phyloP scores from a whole-genome alignment of 306 rosid genomes.

The Purshia tridentata region DNA sequence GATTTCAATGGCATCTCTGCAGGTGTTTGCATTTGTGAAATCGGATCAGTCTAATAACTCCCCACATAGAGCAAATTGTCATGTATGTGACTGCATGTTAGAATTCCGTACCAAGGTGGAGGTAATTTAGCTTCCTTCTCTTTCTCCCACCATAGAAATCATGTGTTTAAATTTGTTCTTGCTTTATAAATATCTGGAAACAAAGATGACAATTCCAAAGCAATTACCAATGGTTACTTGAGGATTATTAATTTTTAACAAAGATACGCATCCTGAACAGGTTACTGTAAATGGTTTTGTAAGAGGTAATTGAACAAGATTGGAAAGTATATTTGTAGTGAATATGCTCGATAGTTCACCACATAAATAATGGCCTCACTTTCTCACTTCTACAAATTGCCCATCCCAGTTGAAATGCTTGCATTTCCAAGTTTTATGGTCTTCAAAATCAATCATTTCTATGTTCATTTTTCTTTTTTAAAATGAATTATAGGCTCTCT shows the following conservation, averaged over 20 bases:
- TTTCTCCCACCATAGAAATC: not conserved
- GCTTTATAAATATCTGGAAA: not conserved
- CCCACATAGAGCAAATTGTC: conserved; percentile 91
- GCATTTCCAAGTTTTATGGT: not conserved
- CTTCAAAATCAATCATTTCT: not conserved
- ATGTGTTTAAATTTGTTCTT: not conserved
- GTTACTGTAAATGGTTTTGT: not conserved
- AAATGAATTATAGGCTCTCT: not conserved
- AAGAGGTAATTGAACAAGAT: not conserved
- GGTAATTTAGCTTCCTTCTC: conserved; percentile 46
- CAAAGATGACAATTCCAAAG: not conserved
- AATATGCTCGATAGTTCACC: not conserved
- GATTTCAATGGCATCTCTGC: conserved; percentile 15
- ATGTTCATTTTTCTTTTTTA: not conserved
- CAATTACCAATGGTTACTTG: not conserved
- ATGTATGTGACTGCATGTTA: conserved; percentile 72
- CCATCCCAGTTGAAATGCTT: not conserved
- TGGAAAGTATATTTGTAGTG: not conserved
- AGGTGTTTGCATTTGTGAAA: conserved; percentile 95
- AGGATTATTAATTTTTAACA: not conserved
- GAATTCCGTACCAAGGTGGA: conserved; percentile 79
- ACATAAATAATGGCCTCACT: not conserved
- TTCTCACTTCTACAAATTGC: not conserved
- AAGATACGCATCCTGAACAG: not conserved
- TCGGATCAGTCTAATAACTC: conserved; percentile 48